A percentile compares a stretch with the other conserved stretches of the same genome.
phyloP scores from a whole-genome alignment of 129 eudicot species.

The Solidago caesia region DNA sequence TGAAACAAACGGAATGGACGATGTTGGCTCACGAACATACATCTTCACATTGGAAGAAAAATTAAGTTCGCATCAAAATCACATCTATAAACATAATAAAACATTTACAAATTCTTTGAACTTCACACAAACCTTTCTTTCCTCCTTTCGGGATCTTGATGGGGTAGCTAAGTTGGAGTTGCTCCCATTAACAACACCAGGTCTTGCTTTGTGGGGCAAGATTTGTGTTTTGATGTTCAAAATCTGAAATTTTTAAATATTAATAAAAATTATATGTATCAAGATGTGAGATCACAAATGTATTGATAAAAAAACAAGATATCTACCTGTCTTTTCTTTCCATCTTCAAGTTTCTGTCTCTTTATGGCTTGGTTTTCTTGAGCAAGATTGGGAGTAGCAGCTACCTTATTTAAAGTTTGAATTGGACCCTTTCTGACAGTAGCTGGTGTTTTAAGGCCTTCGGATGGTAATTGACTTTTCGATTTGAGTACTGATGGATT shows the following conservation, averaged over 20 bases:
- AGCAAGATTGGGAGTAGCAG: conserved; percentile 55
- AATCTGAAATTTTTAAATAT: conserved; percentile 42
- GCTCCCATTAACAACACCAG: conserved; percentile 38
- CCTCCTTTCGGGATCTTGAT: conserved; percentile 54
- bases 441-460: conserved; percentile 58
- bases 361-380: conserved; percentile 89
- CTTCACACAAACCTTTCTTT: conserved; percentile 61
- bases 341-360: conserved; percentile 89
- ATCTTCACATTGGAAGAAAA: conserved; percentile 39
- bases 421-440: conserved; percentile 57
- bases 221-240: conserved; percentile 58
- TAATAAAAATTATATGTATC: conserved; percentile 2
- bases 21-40: conserved; percentile 70
- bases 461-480: conserved; percentile 48
- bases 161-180: conserved; percentile 38
- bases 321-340: conserved; percentile 76
- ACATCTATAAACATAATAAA: neutral
- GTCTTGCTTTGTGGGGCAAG: conserved; percentile 74
- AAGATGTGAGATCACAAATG: neutral
- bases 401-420: conserved; percentile 30
- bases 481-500: conserved; percentile 69
- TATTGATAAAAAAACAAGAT: neutral
- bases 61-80: conserved; percentile 9
- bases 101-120: neutral
- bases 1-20: conserved; percentile 77